Evolutionary conservation across 495 filamentous ascomycete species (phyloP), one percentile per base, ranked within the genome.

Genomic region (Lasiosphaeria miniovina): DNA sequence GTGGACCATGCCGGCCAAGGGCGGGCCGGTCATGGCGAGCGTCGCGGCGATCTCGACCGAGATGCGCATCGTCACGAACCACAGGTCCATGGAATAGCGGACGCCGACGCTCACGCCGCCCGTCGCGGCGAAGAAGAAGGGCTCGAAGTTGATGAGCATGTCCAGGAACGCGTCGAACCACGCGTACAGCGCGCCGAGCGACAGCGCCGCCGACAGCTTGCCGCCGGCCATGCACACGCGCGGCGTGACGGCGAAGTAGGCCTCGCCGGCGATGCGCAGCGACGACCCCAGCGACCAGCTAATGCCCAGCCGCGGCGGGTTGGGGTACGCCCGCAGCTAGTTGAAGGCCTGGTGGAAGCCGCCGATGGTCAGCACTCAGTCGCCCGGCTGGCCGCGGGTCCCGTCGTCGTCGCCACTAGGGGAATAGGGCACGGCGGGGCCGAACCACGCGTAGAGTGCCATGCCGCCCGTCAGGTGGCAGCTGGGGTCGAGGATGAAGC

Each of bases 231-330:
- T 84, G 59, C 67, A 74, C 0, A 58, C 64, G 54, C 78, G 77
- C 8, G 80, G 80, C 4, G 80, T 84, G 49, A 84, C 75, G 36
- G 79, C 80, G 58, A 81, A 82, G 61, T 81, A 83, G 3, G 75
- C 74, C 49, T 77, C 54, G 0, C 80, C 81, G 1, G 49, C 48
- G 52, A 84, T 73, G 4, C 59, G 67, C 24, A 83, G 50, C 3
- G 36, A n/a, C 3, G 50, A 43, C 15, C 63, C 69, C 14, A 76
- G 48, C 3, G 51, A 52, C 71, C 73, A 84, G 43, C 49, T 60
- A 49, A 84, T 82, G 6, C 58, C 74, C 3, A 85, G 62, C 7
- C 82, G 68, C 1, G 70, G 63, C 0, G 77, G 77, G 12, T 66
- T 61, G 0, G 81, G 80, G 65, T 79, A 84, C 17, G 72, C 57